These are phyloP conservation scores for Pyronema omphalodes DNA, from an alignment of 495 filamentous ascomycete genomes.

Conservation along the genomic window DNA sequence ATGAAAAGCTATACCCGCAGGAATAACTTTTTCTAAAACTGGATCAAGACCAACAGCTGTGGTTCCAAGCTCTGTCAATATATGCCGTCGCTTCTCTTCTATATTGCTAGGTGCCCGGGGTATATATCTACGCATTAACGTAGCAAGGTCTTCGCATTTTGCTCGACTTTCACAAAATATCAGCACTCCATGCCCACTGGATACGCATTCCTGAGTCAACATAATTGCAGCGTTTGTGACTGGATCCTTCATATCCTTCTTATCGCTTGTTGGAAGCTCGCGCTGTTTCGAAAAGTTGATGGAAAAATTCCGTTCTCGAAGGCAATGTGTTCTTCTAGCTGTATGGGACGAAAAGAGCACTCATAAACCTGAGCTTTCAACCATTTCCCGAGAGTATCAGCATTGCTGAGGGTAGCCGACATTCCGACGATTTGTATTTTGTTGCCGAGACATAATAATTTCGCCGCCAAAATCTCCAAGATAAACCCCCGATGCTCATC, in stretches of 20 bases:
- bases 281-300: constrained; percentile 41
- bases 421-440: constrained; percentile 61
- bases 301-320: constrained; percentile 42
- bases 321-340: constrained; percentile 60
- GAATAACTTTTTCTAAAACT: constrained; percentile 43
- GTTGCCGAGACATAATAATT: constrained; percentile 50
- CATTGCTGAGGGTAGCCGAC: constrained; percentile 66
- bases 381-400: constrained; percentile 49
- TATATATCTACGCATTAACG: constrained; percentile 42
- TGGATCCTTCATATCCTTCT: constrained; percentile 43
- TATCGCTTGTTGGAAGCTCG: constrained; percentile 28
- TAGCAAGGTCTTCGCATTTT: constrained; percentile 13
- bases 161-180: constrained; percentile 60
- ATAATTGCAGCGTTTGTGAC: constrained; percentile 52
- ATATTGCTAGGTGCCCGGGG: constrained; percentile 31
- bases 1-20: constrained; percentile 57
- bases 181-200: constrained; percentile 49
- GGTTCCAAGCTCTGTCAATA: constrained; percentile 50
- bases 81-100: constrained; percentile 34
- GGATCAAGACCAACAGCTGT: constrained; percentile 49
- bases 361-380: constrained; percentile 52
- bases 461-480: constrained; percentile 63
- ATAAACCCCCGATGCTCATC: constrained; percentile 66
- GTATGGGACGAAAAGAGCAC: constrained; percentile 55
- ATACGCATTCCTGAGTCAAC: constrained; percentile 46